Evolutionary conservation across 2,329 filamentous ascomycete genomes (phyloP).

Genomic region (Cladosporium sp.): DNA sequence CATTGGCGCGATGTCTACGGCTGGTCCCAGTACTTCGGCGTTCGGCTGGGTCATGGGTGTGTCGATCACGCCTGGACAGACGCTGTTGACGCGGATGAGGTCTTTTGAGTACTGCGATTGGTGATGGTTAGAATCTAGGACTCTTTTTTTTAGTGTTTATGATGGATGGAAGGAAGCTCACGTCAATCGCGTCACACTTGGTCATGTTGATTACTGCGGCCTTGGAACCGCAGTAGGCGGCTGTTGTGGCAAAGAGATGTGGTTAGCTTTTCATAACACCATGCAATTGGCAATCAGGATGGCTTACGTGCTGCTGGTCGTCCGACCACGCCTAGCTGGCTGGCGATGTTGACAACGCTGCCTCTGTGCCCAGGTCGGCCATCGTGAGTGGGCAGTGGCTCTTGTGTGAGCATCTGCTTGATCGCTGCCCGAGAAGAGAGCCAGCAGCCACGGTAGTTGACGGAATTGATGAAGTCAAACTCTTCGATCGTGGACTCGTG

Average conservation of each 20-base stretch:
- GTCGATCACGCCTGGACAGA: slow-evolving; percentile 22
- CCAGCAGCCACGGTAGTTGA: slow-evolving; percentile 47
- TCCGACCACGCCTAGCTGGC: slow-evolving; percentile 40
- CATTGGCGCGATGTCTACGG: slow-evolving; percentile 30
- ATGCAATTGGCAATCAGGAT: too few species aligned
- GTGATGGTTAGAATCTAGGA: not conserved
- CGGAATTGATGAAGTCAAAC: slow-evolving; percentile 41
- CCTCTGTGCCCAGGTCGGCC: slow-evolving; percentile 39
- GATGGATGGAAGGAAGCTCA: slow-evolving; percentile 20
- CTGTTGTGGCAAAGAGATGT: slow-evolving; percentile 21
- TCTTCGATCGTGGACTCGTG: slow-evolving; percentile 34
- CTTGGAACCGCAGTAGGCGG: slow-evolving; percentile 45
- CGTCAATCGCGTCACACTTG: slow-evolving; percentile 45
- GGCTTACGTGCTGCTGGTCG: slow-evolving; percentile 8
- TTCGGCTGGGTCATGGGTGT: slow-evolving; percentile 32
- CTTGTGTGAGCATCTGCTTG: slow-evolving; percentile 42
- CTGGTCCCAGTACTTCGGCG: slow-evolving; percentile 27
- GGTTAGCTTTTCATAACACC: too few species aligned
- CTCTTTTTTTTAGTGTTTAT: not conserved
- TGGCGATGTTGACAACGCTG: slow-evolving; percentile 45
- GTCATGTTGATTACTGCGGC: slow-evolving; percentile 46
- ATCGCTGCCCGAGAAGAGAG: slow-evolving; percentile 42
- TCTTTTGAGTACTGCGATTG: slow-evolving; percentile 21
- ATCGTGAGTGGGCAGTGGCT: slow-evolving; percentile 41
- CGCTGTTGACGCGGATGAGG: slow-evolving; percentile 22